phyloP scores from a whole-genome alignment of 345 rosid genomes.

The Camelina sativa region DNA sequence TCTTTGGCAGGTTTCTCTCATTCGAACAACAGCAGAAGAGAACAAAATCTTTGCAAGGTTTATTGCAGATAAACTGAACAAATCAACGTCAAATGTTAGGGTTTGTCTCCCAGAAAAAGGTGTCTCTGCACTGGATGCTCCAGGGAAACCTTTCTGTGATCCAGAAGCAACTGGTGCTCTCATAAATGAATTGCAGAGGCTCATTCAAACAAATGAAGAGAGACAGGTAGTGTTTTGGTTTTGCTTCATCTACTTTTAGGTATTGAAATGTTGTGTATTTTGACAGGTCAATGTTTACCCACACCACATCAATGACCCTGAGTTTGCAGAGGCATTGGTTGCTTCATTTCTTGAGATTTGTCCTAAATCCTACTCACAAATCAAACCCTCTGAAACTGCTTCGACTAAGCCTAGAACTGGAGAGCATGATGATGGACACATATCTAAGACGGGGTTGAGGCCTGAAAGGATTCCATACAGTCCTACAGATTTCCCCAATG shows the following conservation, averaged over 20 bases:
- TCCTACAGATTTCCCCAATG: slow-evolving; percentile 81
- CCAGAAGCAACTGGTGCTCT: slow-evolving; percentile 72
- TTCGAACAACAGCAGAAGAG: slow-evolving; percentile 84
- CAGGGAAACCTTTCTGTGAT: slow-evolving; percentile 78
- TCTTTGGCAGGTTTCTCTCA: slow-evolving; percentile 64
- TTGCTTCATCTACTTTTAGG: slow-evolving; percentile 24
- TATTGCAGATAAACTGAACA: slow-evolving; percentile 81
- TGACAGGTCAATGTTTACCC: slow-evolving; percentile 66
- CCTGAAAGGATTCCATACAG: slow-evolving; percentile 52
- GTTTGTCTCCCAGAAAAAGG: slow-evolving; percentile 85
- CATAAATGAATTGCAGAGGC: slow-evolving; percentile 61
- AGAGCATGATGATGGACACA: slow-evolving; percentile 24
- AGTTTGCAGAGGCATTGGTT: slow-evolving; percentile 82
- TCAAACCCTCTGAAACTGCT: slow-evolving; percentile 41
- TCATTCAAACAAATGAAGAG: slow-evolving; percentile 62
- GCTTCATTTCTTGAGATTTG: slow-evolving; percentile 73
- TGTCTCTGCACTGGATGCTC: slow-evolving; percentile 84
- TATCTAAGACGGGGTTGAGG: slow-evolving; percentile 36
- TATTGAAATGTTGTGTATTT: slow-evolving; percentile 25
- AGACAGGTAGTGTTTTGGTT: slow-evolving; percentile 52
- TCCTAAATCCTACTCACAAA: slow-evolving; percentile 41
- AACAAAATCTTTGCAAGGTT: slow-evolving; percentile 73
- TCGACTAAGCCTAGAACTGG: slow-evolving; percentile 36
- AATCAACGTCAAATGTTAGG: slow-evolving; percentile 62
- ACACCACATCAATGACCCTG: slow-evolving; percentile 77